Evolutionary conservation across 1,139 yeast species (phyloP).

Genomic region (Candida tetrigidarum): DNA sequence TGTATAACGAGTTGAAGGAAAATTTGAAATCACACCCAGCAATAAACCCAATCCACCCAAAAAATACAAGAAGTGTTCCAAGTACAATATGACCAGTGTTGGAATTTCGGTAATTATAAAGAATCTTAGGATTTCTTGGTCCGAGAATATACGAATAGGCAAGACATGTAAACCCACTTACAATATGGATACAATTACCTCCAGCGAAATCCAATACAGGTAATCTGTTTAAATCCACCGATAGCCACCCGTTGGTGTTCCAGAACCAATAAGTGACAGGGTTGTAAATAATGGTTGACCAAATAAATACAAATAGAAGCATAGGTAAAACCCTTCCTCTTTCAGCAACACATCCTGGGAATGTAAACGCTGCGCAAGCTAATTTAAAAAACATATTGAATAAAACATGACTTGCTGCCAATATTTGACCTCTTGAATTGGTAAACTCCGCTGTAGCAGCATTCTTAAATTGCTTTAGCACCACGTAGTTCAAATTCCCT

Average conservation of each 20-base stretch:
- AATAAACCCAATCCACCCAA: constrained; percentile 52
- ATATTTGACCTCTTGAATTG: constrained; percentile 45
- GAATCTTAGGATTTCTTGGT: constrained; percentile 46
- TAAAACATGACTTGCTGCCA: constrained; percentile 46
- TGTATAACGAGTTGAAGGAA: constrained; percentile 36
- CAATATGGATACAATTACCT: constrained; percentile 65
- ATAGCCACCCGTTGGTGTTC: constrained; percentile 64
- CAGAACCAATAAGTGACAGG: constrained; percentile 72
- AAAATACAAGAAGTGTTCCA: constrained; percentile 50
- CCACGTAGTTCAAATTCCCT: constrained; percentile 51
- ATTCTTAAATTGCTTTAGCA: constrained; percentile 38
- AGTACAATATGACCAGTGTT: constrained; percentile 49
- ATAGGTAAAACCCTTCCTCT: constrained; percentile 60
- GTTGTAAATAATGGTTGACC: constrained; percentile 63
- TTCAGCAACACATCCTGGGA: constrained; percentile 62
- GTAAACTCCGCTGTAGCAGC: constrained; percentile 26
- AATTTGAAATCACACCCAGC: constrained; percentile 51
- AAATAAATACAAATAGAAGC: constrained; percentile 52
- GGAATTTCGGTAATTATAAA: constrained; percentile 42
- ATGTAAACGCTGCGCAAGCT: constrained; percentile 55
- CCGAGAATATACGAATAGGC: constrained; percentile 66
- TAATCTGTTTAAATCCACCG: constrained; percentile 36
- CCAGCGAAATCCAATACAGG: constrained; percentile 70
- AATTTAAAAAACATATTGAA: constrained; percentile 57
- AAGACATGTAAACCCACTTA: constrained; percentile 61